phyloP scores from a whole-genome alignment of 345 rosid species.

The Eucalyptus tenuipes region DNA sequence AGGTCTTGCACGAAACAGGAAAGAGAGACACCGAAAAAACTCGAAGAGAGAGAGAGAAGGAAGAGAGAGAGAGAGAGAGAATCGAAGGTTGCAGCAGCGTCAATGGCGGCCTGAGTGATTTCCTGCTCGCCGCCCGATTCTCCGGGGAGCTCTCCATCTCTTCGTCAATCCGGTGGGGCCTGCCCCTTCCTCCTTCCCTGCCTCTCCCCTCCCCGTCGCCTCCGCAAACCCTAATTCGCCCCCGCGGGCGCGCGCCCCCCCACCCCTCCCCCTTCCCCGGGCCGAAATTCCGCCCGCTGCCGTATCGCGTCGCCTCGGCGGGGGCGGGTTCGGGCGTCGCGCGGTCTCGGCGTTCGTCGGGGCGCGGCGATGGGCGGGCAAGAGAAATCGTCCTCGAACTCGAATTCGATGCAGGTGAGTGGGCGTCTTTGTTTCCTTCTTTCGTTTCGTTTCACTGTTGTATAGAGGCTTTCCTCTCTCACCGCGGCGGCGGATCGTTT shows the following conservation, averaged over 20 bases:
- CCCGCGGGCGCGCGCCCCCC: neutral
- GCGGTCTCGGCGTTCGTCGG: neutral
- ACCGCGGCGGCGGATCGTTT: neutral
- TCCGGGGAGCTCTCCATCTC: neutral
- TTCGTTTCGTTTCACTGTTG: conserved; percentile 1
- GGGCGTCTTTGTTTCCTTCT: neutral
- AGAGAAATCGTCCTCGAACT: conserved; percentile 63
- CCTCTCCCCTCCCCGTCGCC: neutral
- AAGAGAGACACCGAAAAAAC: neutral
- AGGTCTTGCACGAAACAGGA: neutral
- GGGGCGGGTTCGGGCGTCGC: neutral
- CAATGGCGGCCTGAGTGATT: neutral
- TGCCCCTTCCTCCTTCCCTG: neutral
- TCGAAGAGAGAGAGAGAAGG: neutral
- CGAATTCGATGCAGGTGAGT: conserved; percentile 86
- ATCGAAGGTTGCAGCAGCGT: neutral
- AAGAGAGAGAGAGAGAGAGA: neutral
- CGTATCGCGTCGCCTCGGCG: neutral
- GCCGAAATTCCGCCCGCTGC: neutral
- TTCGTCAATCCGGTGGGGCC: neutral
- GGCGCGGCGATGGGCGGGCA: conserved; percentile 65
- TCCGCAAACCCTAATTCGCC: neutral
- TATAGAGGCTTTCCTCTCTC: neutral
- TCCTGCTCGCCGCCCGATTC: neutral
- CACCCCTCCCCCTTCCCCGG: neutral